These are phyloP conservation scores for Leccinum disarticulatum DNA, from an alignment of 768 basidiomycete genomes.

Conservation along the genomic window DNA sequence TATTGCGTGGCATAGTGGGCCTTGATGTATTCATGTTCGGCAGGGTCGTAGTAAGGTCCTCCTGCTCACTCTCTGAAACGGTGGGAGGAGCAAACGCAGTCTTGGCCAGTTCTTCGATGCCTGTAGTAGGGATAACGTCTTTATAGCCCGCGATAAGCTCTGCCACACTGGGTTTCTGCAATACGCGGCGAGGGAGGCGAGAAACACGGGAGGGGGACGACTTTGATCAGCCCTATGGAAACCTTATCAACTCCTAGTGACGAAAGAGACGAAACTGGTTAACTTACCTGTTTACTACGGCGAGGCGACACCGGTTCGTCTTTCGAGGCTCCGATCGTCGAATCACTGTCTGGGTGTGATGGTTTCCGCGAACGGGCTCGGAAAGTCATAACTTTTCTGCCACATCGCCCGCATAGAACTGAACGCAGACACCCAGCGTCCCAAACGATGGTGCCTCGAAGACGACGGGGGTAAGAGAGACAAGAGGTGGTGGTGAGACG, in stretches of 20 bases:
- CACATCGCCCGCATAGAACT: conserved; percentile 71
- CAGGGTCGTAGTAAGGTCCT: conserved; percentile 40
- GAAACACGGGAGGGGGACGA: conserved; percentile 41
- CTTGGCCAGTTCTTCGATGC: conserved; percentile 68
- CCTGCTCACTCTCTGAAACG: conserved; percentile 83
- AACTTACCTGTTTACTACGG: conserved; percentile 29
- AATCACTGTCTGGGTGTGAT: conserved; percentile 78
- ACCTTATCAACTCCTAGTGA: conserved; percentile 10
- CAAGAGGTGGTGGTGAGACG: conserved; percentile 73
- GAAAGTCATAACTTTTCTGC: conserved; percentile 59
- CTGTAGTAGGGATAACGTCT: conserved; percentile 70
- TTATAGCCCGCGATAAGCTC: conserved; percentile 84
- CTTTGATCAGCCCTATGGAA: conserved; percentile 22
- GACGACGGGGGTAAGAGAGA: conserved; percentile 83
- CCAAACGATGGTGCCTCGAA: conserved; percentile 74
- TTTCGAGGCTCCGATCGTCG: conserved; percentile 68
- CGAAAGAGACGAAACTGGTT: background rate
- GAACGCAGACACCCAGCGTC: conserved; percentile 62
- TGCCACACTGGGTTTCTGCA: conserved; percentile 67
- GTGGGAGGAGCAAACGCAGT: conserved; percentile 57
- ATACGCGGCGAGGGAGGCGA: conserved; percentile 60
- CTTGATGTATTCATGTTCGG: conserved; percentile 20
- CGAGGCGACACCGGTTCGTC: conserved; percentile 22
- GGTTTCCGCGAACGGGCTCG: conserved; percentile 54
- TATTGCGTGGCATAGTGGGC: conserved; percentile 34